Percentiles rank a stretch among this genome's conserved stretches.
phyloP scores from a whole-genome alignment of 108 stramenopile genomes.

The Cyclotella choctawhatcheeana region DNA sequence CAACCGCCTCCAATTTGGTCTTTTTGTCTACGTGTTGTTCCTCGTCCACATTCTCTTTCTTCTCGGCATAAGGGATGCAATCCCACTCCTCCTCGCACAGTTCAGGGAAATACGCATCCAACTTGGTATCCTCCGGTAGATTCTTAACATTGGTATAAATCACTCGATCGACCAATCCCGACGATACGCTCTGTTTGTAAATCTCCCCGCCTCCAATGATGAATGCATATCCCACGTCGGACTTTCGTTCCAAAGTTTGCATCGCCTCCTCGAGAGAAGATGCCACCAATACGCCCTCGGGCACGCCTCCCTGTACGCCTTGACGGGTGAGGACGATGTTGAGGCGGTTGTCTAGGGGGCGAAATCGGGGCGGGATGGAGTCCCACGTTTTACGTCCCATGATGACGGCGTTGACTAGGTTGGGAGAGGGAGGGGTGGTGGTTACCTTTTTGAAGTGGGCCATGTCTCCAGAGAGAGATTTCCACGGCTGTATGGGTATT shows the following conservation, averaged over 20 bases:
- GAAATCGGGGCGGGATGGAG: constrained; percentile 93
- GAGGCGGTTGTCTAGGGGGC: constrained; percentile 88
- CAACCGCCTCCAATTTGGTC: constrained; percentile 36
- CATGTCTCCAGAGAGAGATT: constrained; percentile 79
- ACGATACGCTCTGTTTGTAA: constrained; percentile 83
- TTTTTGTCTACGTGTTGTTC: constrained; percentile 26
- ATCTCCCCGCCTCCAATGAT: constrained; percentile 95
- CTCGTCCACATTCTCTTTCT: constrained; percentile 27
- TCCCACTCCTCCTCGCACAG: constrained; percentile 63
- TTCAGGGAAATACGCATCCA: constrained; percentile 85
- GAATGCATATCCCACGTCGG: constrained; percentile 80
- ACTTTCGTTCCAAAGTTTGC: constrained; percentile 50
- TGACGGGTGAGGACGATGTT: constrained; percentile 94
- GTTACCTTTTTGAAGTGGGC: constrained; percentile 84
- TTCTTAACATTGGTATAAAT: constrained; percentile 74
- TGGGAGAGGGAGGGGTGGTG: constrained; percentile 50
- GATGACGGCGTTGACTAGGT: constrained; percentile 91
- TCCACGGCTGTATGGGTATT: constrained; percentile 67
- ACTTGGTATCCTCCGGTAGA: constrained; percentile 59
- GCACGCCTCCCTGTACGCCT: too few relatives aligned
- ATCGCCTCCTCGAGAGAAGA: constrained; percentile 83
- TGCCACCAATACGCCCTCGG: constrained; percentile 74
- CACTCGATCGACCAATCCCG: constrained; percentile 69
- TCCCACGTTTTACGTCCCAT: constrained; percentile 99
- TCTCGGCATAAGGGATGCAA: constrained; percentile 36